A percentile compares a stretch with the other conserved stretches of the same genome.
These are phyloP conservation scores for Eutrema yunnanense DNA, from an alignment of 345 rosid genomes.

Conservation along the genomic window DNA sequence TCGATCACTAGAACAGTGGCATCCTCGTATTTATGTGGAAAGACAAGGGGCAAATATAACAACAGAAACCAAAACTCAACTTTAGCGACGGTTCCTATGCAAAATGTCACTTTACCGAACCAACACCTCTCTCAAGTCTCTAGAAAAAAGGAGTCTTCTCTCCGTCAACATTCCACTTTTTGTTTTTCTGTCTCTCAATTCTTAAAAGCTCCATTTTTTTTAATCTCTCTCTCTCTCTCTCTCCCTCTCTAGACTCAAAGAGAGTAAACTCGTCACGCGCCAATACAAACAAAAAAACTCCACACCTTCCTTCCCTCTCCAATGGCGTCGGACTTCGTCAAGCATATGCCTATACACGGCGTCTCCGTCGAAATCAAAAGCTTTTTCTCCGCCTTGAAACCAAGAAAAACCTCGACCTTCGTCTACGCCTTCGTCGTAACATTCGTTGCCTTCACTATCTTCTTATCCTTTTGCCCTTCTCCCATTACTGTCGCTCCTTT, in stretches of 20 bases:
- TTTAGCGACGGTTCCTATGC: constrained; percentile 19
- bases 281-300: background rate
- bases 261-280: background rate
- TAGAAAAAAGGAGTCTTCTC: background rate
- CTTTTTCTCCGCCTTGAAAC: constrained; percentile 41
- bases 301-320: background rate
- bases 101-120: constrained; percentile 18
- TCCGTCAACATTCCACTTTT: background rate
- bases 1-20: constrained; percentile 1
- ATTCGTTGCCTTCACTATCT: constrained; percentile 58
- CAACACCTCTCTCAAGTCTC: constrained; percentile 8
- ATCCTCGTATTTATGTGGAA: background rate
- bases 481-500: constrained; percentile 41
- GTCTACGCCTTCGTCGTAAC: constrained; percentile 61
- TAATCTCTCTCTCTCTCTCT: background rate
- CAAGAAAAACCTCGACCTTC: constrained; percentile 47
- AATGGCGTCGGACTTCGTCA: constrained; percentile 61
- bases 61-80: background rate
- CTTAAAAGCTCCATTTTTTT: background rate
- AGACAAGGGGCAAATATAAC: background rate
- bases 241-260: background rate
- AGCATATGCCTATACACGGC: constrained; percentile 40
- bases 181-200: background rate
- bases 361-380: constrained; percentile 39
- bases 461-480: constrained; percentile 66